These are phyloP conservation scores for Naganishia albida DNA, from an alignment of 1,284 basidiomycete genomes.

Conservation along the genomic window DNA sequence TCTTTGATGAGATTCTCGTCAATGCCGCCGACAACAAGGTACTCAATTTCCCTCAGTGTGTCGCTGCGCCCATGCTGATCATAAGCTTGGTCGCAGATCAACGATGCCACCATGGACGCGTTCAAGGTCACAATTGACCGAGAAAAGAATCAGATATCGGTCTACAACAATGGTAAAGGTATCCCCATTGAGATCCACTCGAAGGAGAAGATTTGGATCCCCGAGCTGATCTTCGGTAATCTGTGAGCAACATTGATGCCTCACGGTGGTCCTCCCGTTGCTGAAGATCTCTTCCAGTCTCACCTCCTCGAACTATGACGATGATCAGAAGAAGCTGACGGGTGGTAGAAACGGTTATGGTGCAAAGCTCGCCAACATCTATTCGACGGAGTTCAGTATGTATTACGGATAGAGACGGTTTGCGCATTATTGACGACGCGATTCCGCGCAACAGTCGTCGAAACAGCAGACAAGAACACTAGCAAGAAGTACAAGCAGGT, in stretches of 20 bases:
- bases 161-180: conserved; percentile 94
- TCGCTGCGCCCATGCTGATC: conserved; percentile 6
- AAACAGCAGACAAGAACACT: conserved; percentile 88
- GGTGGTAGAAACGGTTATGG: conserved; percentile 99
- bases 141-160: conserved; percentile 81
- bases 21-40: conserved; percentile 99
- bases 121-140: conserved; percentile 85
- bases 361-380: conserved; percentile 97
- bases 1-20: conserved; percentile 98
- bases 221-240: conserved; percentile 96
- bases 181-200: conserved; percentile 97
- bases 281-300: conserved; percentile 54
- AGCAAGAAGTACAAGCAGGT: conserved; percentile 93
- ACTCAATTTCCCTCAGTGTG: conserved; percentile 24
- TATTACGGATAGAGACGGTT: background rate
- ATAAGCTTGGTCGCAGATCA: conserved; percentile 63
- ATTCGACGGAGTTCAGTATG: conserved; percentile 85
- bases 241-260: conserved; percentile 55
- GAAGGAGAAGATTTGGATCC: conserved; percentile 92
- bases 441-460: conserved; percentile 61
- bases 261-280: background rate
- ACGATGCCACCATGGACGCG: conserved; percentile 82
- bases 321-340: conserved; percentile 97
- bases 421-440: background rate
- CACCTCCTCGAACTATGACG: conserved; percentile 97